Conservation (phyloP, 2,329 filamentous ascomycete species). For the Penicillium sp. region DNA sequence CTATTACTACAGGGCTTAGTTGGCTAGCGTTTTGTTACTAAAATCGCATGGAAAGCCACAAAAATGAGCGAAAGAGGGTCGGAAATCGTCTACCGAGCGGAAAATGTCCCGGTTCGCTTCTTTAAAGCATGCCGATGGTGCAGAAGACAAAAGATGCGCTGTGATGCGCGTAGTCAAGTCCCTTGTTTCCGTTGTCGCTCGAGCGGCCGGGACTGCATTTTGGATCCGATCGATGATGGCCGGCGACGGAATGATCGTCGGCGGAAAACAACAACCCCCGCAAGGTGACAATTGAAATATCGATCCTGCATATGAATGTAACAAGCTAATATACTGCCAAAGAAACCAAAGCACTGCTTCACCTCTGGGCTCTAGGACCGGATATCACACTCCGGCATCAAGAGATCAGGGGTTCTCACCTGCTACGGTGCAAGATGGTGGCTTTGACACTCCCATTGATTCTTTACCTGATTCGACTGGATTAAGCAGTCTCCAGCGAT, state of each 20-base stretch:
- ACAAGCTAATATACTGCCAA: conserved; percentile 5
- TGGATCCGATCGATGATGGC: conserved; percentile 31
- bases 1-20: background rate
- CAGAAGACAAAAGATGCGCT: conserved; percentile 35
- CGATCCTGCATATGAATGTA: background rate
- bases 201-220: conserved; percentile 31
- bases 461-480: conserved; percentile 18
- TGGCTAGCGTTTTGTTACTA: background rate
- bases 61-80: conserved; percentile 27
- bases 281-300: conserved; percentile 19
- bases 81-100: conserved; percentile 28
- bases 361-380: conserved; percentile 17
- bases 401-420: conserved; percentile 28
- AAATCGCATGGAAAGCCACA: background rate
- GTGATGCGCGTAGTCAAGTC: conserved; percentile 33
- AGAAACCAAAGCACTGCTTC: conserved; percentile 16
- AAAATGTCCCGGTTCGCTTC: conserved; percentile 29
- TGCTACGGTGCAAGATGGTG: conserved; percentile 15
- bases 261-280: conserved; percentile 20
- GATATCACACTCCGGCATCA: conserved; percentile 22
- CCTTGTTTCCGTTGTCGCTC: conserved; percentile 35
- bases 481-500: conserved; percentile 16
- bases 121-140: conserved; percentile 38
- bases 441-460: conserved; percentile 21
- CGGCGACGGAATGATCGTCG: conserved; percentile 24